Evolutionary conservation across 2,329 filamentous ascomycete genomes (phyloP).

Genomic region (Dichotomopilus funicola): DNA sequence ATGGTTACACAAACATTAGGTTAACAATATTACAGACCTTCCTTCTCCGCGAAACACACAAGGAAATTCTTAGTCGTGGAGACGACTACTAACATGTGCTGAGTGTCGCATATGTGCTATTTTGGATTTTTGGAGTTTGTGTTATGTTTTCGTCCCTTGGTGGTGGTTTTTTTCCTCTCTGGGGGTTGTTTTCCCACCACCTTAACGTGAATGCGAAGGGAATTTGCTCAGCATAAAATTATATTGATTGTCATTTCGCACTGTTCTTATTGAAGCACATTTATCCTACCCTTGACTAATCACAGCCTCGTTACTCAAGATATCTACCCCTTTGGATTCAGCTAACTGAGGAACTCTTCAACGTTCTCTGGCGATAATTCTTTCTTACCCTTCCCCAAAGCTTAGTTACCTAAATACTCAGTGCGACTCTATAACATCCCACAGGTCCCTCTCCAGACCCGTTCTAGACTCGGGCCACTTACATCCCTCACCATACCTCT

Average conservation of each 20-base stretch:
- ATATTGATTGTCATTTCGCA: neutral
- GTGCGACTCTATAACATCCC: too few species aligned
- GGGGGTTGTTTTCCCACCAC: constrained; percentile 12
- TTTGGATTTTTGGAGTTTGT: neutral
- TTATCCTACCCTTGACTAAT: too few species aligned
- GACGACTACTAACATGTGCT: constrained; percentile 63
- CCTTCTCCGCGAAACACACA: constrained; percentile 68
- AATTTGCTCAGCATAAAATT: neutral
- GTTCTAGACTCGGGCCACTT: too few species aligned
- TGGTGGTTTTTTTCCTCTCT: constrained; percentile 10
- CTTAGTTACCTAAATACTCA: too few species aligned
- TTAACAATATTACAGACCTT: constrained; percentile 51
- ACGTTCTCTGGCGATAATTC: too few species aligned
- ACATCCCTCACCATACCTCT: too few species aligned
- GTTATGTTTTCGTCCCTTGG: constrained; percentile 1
- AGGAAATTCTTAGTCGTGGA: constrained; percentile 80
- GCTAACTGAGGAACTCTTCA: too few species aligned
- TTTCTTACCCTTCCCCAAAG: too few species aligned
- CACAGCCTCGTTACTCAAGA: too few species aligned
- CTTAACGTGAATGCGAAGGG: constrained; percentile 11
- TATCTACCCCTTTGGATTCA: too few species aligned
- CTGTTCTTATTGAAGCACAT: too few species aligned
- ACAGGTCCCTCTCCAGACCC: too few species aligned
- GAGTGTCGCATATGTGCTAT: neutral
- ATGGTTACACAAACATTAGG: neutral